phyloP scores from a whole-genome alignment of 495 filamentous ascomycete genomes.

The Aspergillus campestris region DNA sequence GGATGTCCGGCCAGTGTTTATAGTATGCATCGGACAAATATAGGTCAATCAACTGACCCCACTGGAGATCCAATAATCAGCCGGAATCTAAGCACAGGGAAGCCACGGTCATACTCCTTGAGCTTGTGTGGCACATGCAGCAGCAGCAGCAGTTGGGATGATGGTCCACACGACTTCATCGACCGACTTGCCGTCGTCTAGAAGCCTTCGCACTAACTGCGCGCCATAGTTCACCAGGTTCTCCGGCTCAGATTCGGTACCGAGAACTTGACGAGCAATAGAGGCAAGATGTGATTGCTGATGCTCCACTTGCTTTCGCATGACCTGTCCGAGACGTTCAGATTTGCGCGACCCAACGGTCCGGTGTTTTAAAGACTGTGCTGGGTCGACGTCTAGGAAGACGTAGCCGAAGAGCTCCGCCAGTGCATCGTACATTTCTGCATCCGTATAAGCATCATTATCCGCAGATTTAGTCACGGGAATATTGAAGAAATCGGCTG shows the following conservation, averaged over 20 bases:
- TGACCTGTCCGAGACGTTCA: slow-evolving; percentile 44
- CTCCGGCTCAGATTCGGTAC: slow-evolving; percentile 27
- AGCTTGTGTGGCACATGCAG: slow-evolving; percentile 51
- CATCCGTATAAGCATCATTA: slow-evolving; percentile 45
- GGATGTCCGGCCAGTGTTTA: slow-evolving; percentile 40
- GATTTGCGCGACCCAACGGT: slow-evolving; percentile 43
- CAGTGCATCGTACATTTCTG: slow-evolving; percentile 57
- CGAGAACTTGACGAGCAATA: slow-evolving; percentile 20
- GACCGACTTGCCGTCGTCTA: slow-evolving; percentile 45
- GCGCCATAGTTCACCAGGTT: slow-evolving; percentile 47
- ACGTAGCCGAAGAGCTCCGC: slow-evolving; percentile 43
- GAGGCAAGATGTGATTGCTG: slow-evolving; percentile 29
- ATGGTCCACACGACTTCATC: slow-evolving; percentile 58
- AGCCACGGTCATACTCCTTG: slow-evolving; percentile 27
- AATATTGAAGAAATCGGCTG: slow-evolving; percentile 50
- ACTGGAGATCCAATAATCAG: slow-evolving; percentile 1
- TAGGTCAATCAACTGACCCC: slow-evolving; percentile 57
- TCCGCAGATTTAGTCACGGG: slow-evolving; percentile 48
- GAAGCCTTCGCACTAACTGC: slow-evolving; percentile 50
- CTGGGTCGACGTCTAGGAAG: slow-evolving; percentile 31
- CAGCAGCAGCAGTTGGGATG: slow-evolving; percentile 39
- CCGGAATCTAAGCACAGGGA: neutral
- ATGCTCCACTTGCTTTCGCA: slow-evolving; percentile 46
- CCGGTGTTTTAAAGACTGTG: slow-evolving; percentile 34
- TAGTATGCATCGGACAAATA: slow-evolving; percentile 45